Base-by-base conservation (phyloP, 176 grass and related monocot species). In the Aegilops sharonensis region DNA sequence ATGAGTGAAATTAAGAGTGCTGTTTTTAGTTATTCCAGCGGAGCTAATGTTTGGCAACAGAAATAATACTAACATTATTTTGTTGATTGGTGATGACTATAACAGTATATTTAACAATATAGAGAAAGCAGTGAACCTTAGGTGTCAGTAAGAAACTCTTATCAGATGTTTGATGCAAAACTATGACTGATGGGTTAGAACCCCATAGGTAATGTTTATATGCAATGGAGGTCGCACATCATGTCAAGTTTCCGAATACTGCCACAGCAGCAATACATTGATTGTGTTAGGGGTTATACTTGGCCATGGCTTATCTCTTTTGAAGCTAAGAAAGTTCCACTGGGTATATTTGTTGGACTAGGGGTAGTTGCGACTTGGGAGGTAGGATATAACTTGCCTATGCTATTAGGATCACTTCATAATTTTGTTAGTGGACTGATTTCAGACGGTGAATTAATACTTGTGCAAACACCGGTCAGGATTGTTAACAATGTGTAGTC, bases 41-140 rank as follows among this genome's bases (percentile, higher is more conserved):
- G 45, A 77, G 34, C 8, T 34, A 3, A 69, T 32, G 56, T 71
- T 78, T 72, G n/a, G 23, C 39, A 67, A 57, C 72, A 62, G 14
- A 83, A 83, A 74, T 52, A 80, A 57, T 61, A 72, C 14, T 20
- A 54, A 68, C 36, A 65, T 77, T 23, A 18, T 78, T 81, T 57
- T 60, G 37, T 64, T 66, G 42, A 10, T 71, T 78, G 72, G 15
- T 82, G 80, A 75, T 85, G 47, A 89, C 20, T 62, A 45, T 32
- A 63, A 60, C 29, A 39, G 32, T 21, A 3, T 68, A 75, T 68
- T 77, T 52, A 64, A 80, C 36, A 71, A 71, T 23, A 77, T 59
- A 43, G 45, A 66, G 77, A 52, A 76, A 76, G 13, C 27, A 78
- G n/a, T 64, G 65, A 77, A 62, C 72, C 57, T 52, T 88, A 72